Percentiles rank a stretch among this genome's conserved stretches.
Evolutionary conservation across 257 asterid species (phyloP).

Genomic region (Lantana camara): DNA sequence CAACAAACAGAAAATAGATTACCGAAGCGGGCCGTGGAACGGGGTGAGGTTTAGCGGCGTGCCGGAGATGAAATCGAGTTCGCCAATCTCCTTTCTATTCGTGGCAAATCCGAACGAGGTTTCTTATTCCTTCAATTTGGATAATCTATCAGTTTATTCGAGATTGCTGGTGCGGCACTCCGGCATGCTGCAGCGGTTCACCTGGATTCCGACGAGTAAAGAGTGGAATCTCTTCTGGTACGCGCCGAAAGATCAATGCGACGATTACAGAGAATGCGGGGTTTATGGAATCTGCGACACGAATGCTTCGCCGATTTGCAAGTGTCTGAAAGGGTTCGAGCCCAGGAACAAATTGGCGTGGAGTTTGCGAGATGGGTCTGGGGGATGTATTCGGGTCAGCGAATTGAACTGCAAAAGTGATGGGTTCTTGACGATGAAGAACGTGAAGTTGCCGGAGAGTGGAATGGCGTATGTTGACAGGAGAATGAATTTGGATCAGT

Average conservation of each 20-base stretch:
- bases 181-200: conserved; percentile 52
- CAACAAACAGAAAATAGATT: conserved; percentile 18
- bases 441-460: conserved; percentile 80
- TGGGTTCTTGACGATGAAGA: conserved; percentile 46
- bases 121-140: conserved; percentile 42
- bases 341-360: conserved; percentile 71
- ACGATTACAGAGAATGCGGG: conserved; percentile 71
- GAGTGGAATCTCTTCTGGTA: conserved; percentile 75
- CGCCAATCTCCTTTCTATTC: conserved; percentile 47
- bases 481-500: conserved; percentile 42
- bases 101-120: conserved; percentile 38
- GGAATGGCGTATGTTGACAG: conserved; percentile 51
- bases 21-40: conserved; percentile 95
- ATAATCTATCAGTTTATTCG: conserved; percentile 56
- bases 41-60: conserved; percentile 88
- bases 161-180: conserved; percentile 39
- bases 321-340: conserved; percentile 59
- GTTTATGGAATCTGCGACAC: conserved; percentile 70
- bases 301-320: conserved; percentile 71
- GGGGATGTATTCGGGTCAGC: conserved; percentile 55
- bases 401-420: conserved; percentile 55
- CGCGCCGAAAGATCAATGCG: conserved; percentile 88
- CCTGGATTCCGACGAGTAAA: conserved; percentile 59
- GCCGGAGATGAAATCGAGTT: conserved; percentile 72
- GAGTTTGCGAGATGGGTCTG: conserved; percentile 77